These are phyloP conservation scores for Chenopodium album DNA, from an alignment of 148 eudicot genomes.

Conservation along the genomic window DNA sequence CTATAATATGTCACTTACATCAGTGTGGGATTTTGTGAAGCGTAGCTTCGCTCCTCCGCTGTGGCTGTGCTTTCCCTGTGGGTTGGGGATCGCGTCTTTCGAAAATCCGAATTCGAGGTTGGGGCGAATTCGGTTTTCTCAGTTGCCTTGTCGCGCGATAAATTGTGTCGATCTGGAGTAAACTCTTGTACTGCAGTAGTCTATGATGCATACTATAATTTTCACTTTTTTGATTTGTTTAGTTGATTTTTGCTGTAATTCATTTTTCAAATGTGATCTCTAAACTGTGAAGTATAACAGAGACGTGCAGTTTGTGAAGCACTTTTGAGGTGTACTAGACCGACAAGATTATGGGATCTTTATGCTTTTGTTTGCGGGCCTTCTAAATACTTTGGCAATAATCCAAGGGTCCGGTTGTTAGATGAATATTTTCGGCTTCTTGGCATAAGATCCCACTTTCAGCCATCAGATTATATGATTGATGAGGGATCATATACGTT, in stretches of 20 bases:
- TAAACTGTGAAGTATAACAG: slow-evolving; percentile 37
- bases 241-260: neutral
- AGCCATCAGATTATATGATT: slow-evolving; percentile 50
- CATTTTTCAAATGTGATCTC: neutral
- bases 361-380: slow-evolving; percentile 76
- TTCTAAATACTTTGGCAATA: slow-evolving; percentile 56
- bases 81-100: too few species aligned
- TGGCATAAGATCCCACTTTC: slow-evolving; percentile 54
- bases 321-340: slow-evolving; percentile 67
- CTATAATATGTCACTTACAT: neutral
- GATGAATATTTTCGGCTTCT: slow-evolving; percentile 93
- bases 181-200: neutral
- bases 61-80: too few species aligned
- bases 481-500: slow-evolving; percentile 74
- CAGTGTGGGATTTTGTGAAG: neutral
- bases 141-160: too few species aligned
- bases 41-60: too few species aligned
- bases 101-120: too few species aligned
- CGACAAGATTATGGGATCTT: slow-evolving; percentile 84
- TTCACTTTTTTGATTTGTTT: neutral
- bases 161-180: neutral
- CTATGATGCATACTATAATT: neutral
- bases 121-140: too few species aligned
- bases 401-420: slow-evolving; percentile 73
- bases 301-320: slow-evolving; percentile 88